Evolutionary conservation across 208 protist genomes (phyloP).

Genomic region (Leishmania aethiopica): DNA sequence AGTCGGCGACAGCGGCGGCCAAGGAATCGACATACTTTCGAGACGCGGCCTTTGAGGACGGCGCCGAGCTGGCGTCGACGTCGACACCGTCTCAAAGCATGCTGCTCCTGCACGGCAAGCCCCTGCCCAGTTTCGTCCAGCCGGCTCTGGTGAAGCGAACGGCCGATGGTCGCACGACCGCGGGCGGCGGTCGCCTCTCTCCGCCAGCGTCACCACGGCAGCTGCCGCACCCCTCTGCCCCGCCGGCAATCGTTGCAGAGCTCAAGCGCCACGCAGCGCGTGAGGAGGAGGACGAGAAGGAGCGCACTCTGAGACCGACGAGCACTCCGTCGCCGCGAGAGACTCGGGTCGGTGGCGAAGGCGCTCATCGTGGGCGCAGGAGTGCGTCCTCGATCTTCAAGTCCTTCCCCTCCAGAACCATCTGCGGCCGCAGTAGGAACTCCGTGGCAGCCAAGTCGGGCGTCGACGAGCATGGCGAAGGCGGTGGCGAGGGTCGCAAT

Average conservation of each 20-base stretch:
- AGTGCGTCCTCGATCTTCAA: neutral
- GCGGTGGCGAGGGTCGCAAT: neutral
- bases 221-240: neutral
- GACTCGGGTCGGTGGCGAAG: neutral
- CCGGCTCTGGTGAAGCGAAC: neutral
- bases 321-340: neutral
- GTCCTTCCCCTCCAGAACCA: neutral
- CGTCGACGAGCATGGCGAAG: neutral
- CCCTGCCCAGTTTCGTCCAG: neutral
- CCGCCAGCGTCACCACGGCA: neutral
- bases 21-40: neutral
- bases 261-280: neutral
- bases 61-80: neutral
- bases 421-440: neutral
- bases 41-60: neutral
- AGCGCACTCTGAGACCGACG: neutral
- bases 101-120: neutral
- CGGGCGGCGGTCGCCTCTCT: neutral
- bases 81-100: neutral
- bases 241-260: neutral
- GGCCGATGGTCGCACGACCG: neutral
- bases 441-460: slow-evolving; percentile 4
- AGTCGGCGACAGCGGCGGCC: neutral
- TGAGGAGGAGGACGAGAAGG: neutral
- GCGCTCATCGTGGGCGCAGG: neutral